phyloP scores from a whole-genome alignment of 2,329 filamentous ascomycete species.

The Cercospora zeae-maydis region DNA sequence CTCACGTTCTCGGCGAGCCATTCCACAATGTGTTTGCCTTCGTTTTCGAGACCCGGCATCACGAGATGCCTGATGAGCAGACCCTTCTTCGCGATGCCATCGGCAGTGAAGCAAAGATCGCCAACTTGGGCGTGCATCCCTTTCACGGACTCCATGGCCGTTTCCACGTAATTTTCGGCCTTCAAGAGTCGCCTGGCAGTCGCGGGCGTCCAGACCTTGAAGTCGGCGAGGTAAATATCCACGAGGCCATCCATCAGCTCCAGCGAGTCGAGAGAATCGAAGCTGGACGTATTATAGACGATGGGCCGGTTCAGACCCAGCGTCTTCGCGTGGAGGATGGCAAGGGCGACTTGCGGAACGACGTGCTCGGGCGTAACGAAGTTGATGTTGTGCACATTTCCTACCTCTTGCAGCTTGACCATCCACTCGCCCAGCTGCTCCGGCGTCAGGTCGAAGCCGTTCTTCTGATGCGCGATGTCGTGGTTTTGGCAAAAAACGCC shows the following conservation, averaged over 20 bases:
- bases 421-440: constrained; percentile 80
- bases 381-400: constrained; percentile 86
- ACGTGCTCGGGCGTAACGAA: constrained; percentile 84
- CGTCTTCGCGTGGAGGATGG: constrained; percentile 68
- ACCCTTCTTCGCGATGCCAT: constrained; percentile 76
- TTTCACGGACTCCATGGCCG: constrained; percentile 71
- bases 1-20: constrained; percentile 73
- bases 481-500: constrained; percentile 72
- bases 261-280: constrained; percentile 70
- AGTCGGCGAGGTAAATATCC: constrained; percentile 84
- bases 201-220: constrained; percentile 70
- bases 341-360: constrained; percentile 74
- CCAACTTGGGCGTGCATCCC: constrained; percentile 80
- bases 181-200: constrained; percentile 72
- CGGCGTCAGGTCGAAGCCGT: constrained; percentile 73
- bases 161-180: constrained; percentile 68
- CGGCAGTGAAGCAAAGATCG: constrained; percentile 74
- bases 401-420: constrained; percentile 70
- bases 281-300: constrained; percentile 81
- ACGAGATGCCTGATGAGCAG: constrained; percentile 75
- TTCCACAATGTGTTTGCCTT: constrained; percentile 69
- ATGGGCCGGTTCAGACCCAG: constrained; percentile 69
- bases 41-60: constrained; percentile 75
- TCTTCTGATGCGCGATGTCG: constrained; percentile 77
- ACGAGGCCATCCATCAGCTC: constrained; percentile 72